Evolutionary conservation across 768 basidiomycete genomes (phyloP).

Genomic region (Filobasidium wieringae): DNA sequence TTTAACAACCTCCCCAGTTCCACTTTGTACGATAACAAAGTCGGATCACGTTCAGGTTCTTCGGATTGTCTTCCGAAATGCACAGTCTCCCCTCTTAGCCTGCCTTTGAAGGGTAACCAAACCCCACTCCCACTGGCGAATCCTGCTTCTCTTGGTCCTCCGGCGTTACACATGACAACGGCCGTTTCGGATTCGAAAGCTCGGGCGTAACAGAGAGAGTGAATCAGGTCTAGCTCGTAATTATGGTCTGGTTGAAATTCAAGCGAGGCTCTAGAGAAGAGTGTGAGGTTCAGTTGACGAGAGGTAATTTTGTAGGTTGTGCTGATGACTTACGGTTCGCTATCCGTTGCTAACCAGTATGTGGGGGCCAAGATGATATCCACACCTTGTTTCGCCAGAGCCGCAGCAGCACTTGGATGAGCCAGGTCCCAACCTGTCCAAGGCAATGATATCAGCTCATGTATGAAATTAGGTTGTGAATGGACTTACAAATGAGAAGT

Average conservation of each 20-base stretch:
- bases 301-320: not conserved
- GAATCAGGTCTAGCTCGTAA: conserved; percentile 25
- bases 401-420: conserved; percentile 24
- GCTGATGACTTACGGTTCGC: conserved; percentile 27
- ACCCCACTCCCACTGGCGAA: conserved; percentile 31
- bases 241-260: conserved; percentile 17
- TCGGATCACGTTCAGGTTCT: conserved; percentile 2
- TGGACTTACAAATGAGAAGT: conserved; percentile 26
- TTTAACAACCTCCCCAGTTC: conserved; percentile 23
- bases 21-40: conserved; percentile 20
- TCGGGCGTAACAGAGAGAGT: conserved; percentile 20
- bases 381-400: conserved; percentile 24
- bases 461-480: not conserved
- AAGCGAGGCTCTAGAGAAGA: conserved; percentile 10
- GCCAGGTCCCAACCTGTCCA: conserved; percentile 31
- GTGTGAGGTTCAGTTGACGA: not conserved
- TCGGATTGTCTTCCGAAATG: not conserved
- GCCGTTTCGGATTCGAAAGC: conserved; percentile 32
- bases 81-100: conserved; percentile 2
- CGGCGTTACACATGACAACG: conserved; percentile 29
- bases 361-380: conserved; percentile 32
- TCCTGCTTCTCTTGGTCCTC: conserved; percentile 17
- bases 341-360: conserved; percentile 30
- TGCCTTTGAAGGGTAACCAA: conserved; percentile 28
- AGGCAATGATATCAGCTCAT: not conserved